These are phyloP conservation scores for Metarhizium rileyi DNA, from an alignment of 2,329 filamentous ascomycete species.

Conservation along the genomic window DNA sequence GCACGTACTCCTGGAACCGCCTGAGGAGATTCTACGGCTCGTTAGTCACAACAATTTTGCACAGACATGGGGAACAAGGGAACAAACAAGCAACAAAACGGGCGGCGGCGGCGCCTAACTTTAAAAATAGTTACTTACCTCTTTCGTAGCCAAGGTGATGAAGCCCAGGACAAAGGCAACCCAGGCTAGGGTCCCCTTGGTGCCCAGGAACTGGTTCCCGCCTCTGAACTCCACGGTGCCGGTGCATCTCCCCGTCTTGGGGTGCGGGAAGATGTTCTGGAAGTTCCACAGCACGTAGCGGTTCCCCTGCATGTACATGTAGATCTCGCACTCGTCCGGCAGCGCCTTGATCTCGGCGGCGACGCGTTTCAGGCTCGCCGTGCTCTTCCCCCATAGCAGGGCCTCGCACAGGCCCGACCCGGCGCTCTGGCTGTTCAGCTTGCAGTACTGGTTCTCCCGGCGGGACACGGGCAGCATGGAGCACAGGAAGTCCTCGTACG, in stretches of 20 bases:
- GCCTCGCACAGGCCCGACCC: constrained; percentile 20
- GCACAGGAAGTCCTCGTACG: constrained; percentile 25
- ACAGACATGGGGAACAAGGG: not conserved
- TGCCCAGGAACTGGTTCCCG: constrained; percentile 28
- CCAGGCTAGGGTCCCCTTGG: constrained; percentile 27
- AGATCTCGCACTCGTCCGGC: constrained; percentile 21
- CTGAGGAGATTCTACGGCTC: constrained; percentile 21
- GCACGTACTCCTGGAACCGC: constrained; percentile 17
- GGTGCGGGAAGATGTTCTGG: constrained; percentile 27
- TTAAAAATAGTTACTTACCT: no score
- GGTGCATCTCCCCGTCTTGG: constrained; percentile 26
- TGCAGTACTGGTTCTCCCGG: constrained; percentile 27
- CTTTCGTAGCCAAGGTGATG: constrained; percentile 25
- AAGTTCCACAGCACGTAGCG: constrained; percentile 32
- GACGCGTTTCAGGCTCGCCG: constrained; percentile 16
- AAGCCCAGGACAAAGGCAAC: constrained; percentile 30
- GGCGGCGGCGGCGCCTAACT: not conserved
- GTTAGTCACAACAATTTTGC: not conserved
- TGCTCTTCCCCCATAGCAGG: constrained; percentile 19
- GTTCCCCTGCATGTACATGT: constrained; percentile 28
- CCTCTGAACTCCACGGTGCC: constrained; percentile 30
- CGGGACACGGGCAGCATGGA: constrained; percentile 22
- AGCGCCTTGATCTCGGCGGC: constrained; percentile 19
- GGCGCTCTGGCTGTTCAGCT: constrained; percentile 21
- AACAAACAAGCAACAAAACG: not conserved